These are phyloP conservation scores for Ramalina peruviana DNA, from an alignment of 495 filamentous ascomycete species.

Conservation along the genomic window DNA sequence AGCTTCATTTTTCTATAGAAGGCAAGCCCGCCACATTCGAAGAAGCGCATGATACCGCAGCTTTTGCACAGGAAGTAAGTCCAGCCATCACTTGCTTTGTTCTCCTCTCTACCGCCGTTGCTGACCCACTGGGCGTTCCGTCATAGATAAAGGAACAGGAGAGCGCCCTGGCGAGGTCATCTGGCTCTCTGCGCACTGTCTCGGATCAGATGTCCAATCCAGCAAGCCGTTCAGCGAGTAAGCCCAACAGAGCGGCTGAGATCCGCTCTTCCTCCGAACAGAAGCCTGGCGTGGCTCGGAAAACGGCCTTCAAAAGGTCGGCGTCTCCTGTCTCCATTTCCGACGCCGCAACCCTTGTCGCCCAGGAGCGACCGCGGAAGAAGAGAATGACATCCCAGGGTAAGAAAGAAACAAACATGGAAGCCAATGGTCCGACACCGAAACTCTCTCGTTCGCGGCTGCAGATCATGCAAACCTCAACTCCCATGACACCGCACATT, in stretches of 20 bases:
- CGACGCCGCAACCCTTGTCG: constrained; percentile 31
- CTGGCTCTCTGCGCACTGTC: constrained; percentile 41
- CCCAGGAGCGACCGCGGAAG: constrained; percentile 10
- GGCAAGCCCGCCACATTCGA: constrained; percentile 49
- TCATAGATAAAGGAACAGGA: constrained; percentile 35
- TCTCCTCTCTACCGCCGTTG: neutral
- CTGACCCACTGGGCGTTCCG: constrained; percentile 10
- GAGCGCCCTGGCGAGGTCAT: constrained; percentile 35
- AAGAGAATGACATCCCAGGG: constrained; percentile 5
- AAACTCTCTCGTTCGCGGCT: constrained; percentile 7
- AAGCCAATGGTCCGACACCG: neutral
- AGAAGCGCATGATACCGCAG: constrained; percentile 46
- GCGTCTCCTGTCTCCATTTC: constrained; percentile 45
- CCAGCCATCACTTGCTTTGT: constrained; percentile 1
- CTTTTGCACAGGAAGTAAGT: constrained; percentile 44
- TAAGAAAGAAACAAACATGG: neutral
- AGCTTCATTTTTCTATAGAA: constrained; percentile 58
- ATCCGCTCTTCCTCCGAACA: neutral
- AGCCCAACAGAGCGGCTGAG: neutral
- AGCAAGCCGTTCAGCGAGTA: constrained; percentile 11
- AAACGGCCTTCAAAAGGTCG: constrained; percentile 23
- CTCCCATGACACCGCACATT: constrained; percentile 12
- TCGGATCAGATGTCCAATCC: constrained; percentile 18
- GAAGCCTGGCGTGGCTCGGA: neutral
- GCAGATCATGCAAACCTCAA: constrained; percentile 16